Percentiles rank a stretch among this genome's conserved stretches.
Evolutionary conservation across 495 filamentous ascomycete genomes (phyloP).

Genomic region (Aspergillus heteromorphus): DNA sequence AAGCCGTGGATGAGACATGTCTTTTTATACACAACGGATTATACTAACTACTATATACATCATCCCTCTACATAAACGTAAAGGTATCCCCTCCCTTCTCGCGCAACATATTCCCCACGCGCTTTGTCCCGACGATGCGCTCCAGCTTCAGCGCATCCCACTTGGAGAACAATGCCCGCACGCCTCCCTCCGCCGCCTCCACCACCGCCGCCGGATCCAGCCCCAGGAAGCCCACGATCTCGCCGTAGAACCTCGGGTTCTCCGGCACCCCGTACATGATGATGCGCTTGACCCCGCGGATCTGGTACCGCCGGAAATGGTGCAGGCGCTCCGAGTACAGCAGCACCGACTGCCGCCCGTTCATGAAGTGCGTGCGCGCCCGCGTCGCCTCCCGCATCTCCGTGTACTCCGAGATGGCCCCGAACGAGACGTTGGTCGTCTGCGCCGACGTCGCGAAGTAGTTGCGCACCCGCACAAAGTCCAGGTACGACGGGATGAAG

Average conservation of each 20-base stretch:
- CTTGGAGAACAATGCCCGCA: conserved; percentile 73
- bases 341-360: conserved; percentile 72
- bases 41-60: no score
- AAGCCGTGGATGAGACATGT: no score
- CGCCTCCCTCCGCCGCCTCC: conserved; percentile 41
- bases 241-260: conserved; percentile 81
- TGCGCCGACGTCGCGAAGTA: conserved; percentile 71
- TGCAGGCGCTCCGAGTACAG: conserved; percentile 91
- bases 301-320: conserved; percentile 80
- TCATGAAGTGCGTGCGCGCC: conserved; percentile 81
- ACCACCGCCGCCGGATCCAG: conserved; percentile 34
- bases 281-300: conserved; percentile 73
- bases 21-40: no score
- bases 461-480: conserved; percentile 90
- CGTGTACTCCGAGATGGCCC: conserved; percentile 83
- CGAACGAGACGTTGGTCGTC: conserved; percentile 69
- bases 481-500: conserved; percentile 87
- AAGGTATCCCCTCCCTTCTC: conserved; percentile 85
- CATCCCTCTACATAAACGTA: conserved; percentile 45
- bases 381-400: conserved; percentile 68
- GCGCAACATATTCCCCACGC: conserved; percentile 64
- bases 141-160: conserved; percentile 88
- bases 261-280: conserved; percentile 87
- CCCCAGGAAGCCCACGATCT: conserved; percentile 70
- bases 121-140: conserved; percentile 73